phyloP scores from a whole-genome alignment of 805 yeast genomes.

The Candida boleticola region DNA sequence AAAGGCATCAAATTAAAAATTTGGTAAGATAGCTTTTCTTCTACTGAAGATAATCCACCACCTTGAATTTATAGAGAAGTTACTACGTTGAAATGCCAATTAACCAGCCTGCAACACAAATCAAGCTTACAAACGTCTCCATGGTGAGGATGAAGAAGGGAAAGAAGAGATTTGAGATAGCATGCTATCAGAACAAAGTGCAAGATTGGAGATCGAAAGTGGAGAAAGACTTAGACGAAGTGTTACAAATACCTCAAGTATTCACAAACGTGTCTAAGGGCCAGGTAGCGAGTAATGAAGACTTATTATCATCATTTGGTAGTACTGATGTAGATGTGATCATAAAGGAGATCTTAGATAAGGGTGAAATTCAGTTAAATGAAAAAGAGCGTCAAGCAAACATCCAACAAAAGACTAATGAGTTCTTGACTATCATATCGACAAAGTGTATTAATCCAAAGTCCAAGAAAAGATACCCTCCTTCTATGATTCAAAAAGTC shows the following conservation, averaged over 20 bases:
- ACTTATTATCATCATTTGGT: constrained; percentile 69
- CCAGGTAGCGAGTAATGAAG: constrained; percentile 85
- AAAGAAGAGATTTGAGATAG: constrained; percentile 88
- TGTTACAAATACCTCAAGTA: constrained; percentile 92
- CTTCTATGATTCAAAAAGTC: constrained; percentile 89
- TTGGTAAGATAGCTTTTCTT: too few species aligned
- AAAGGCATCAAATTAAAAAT: too few species aligned
- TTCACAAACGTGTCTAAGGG: constrained; percentile 93
- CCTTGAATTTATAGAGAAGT: too few species aligned
- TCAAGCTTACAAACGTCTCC: constrained; percentile 90
- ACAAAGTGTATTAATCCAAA: constrained; percentile 91
- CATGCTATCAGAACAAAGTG: constrained; percentile 95
- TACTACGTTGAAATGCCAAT: constrained; percentile 44
- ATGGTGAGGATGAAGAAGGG: constrained; percentile 88
- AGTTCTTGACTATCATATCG: constrained; percentile 77
- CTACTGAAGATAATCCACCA: too few species aligned
- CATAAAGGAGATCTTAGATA: constrained; percentile 75
- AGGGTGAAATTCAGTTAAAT: constrained; percentile 92
- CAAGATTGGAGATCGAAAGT: constrained; percentile 89
- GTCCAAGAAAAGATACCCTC: constrained; percentile 88
- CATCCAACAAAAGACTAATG: constrained; percentile 71
- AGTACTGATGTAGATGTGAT: constrained; percentile 73
- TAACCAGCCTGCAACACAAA: constrained; percentile 86
- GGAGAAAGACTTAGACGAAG: constrained; percentile 94
- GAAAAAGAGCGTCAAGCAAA: constrained; percentile 88